Evolutionary conservation across 768 basidiomycete species (phyloP).

Genomic region (Galerina sulciceps): DNA sequence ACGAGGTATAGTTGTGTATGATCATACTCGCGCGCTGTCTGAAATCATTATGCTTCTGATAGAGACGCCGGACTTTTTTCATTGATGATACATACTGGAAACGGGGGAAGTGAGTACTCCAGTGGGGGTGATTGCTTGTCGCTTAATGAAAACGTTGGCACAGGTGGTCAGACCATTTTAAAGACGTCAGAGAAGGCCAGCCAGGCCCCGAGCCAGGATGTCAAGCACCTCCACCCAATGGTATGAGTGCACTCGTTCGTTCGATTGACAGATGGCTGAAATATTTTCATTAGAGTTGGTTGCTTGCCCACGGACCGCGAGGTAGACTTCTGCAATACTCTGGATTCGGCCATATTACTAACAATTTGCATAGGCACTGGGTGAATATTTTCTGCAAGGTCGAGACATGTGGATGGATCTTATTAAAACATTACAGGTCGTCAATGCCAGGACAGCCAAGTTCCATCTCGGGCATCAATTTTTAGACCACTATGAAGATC

Average conservation of each 20-base stretch:
- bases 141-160: neutral
- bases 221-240: conserved; percentile 62
- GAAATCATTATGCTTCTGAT: neutral
- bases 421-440: conserved; percentile 40
- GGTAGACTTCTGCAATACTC: conserved; percentile 40
- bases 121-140: neutral
- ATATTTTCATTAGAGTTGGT: conserved; percentile 54
- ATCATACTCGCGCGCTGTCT: neutral
- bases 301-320: conserved; percentile 71
- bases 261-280: conserved; percentile 3
- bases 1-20: conserved; percentile 49
- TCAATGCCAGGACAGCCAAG: conserved; percentile 67
- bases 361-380: conserved; percentile 57
- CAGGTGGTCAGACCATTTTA: conserved; percentile 73
- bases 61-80: conserved; percentile 70
- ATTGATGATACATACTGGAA: conserved; percentile 77
- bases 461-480: conserved; percentile 66
- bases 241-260: conserved; percentile 33
- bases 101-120: conserved; percentile 60
- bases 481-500: conserved; percentile 60
- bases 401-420: neutral
- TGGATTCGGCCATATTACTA: neutral
- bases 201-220: conserved; percentile 72
- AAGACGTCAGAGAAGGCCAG: conserved; percentile 52
- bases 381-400: conserved; percentile 33